Conservation (phyloP, 768 basidiomycete species). For the Suillus luteus region DNA sequence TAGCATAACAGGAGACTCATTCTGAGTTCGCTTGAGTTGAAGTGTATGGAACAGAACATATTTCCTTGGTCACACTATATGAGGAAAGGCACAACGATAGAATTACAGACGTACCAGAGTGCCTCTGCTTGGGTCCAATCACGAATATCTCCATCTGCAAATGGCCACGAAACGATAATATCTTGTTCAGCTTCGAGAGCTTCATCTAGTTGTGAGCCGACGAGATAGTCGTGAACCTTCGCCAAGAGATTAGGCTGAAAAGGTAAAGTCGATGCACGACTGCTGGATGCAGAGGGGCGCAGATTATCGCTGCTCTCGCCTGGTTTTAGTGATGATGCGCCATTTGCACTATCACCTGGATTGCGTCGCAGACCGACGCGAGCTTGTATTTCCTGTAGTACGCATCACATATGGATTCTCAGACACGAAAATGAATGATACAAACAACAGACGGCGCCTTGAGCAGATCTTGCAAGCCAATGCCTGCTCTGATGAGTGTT, state of each 20-base stretch:
- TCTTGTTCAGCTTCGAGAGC: slow-evolving; percentile 76
- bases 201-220: slow-evolving; percentile 79
- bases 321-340: slow-evolving; percentile 23
- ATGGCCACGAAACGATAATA: slow-evolving; percentile 79
- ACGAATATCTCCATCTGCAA: slow-evolving; percentile 66
- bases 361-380: slow-evolving; percentile 71
- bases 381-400: slow-evolving; percentile 69
- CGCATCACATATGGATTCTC: slow-evolving; percentile 11
- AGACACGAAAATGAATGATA: slow-evolving; percentile 19
- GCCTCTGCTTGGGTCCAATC: slow-evolving; percentile 90
- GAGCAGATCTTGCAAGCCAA: slow-evolving; percentile 81
- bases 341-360: slow-evolving; percentile 29
- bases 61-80: slow-evolving; percentile 58
- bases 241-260: slow-evolving; percentile 45
- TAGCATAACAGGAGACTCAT: slow-evolving; percentile 84
- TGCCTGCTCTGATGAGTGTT: slow-evolving; percentile 69
- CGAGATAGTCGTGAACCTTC: slow-evolving; percentile 77
- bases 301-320: slow-evolving; percentile 26
- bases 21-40: slow-evolving; percentile 77
- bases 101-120: slow-evolving; percentile 66
- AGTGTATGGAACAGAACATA: slow-evolving; percentile 76
- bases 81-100: not conserved
- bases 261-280: slow-evolving; percentile 49
- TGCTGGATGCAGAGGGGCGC: slow-evolving; percentile 44
- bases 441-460: slow-evolving; percentile 75